These are phyloP conservation scores for Zoysia pacifica DNA, from an alignment of 176 grass and related monocot genomes.

Conservation along the genomic window DNA sequence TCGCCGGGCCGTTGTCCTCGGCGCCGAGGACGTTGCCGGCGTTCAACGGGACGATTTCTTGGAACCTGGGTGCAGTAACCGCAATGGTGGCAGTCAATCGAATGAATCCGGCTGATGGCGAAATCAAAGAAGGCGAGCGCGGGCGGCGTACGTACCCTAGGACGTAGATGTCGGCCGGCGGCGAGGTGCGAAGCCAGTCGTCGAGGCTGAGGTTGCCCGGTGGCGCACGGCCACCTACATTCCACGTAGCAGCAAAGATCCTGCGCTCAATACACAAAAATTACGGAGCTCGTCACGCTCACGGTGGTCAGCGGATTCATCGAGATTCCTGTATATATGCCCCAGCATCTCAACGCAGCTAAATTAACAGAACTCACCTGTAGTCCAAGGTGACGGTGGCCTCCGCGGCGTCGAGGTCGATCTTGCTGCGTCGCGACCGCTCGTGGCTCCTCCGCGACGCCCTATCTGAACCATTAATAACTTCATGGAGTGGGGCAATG, in stretches of 20 bases:
- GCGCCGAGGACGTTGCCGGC: constrained; percentile 87
- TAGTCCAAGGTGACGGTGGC: constrained; percentile 86
- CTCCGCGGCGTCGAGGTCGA: constrained; percentile 91
- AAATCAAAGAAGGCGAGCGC: background rate
- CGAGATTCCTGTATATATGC: background rate
- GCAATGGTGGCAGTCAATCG: background rate
- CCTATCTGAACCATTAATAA: constrained; percentile 47
- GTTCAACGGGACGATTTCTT: constrained; percentile 89
- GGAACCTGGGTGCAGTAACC: constrained; percentile 47
- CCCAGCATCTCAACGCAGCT: background rate
- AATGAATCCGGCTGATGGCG: background rate
- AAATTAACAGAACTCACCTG: constrained; percentile 34
- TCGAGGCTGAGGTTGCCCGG: constrained; percentile 71
- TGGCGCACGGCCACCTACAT: constrained; percentile 82
- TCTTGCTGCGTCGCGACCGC: constrained; percentile 75
- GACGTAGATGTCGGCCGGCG: constrained; percentile 91
- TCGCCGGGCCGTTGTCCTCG: constrained; percentile 86
- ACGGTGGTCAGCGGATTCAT: background rate
- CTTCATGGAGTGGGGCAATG: constrained; percentile 2
- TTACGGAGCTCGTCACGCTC: background rate
- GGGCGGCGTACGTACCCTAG: constrained; percentile 52
- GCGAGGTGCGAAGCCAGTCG: constrained; percentile 91
- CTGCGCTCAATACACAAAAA: constrained; percentile 47
- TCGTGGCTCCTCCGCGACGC: constrained; percentile 61
- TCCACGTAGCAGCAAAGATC: constrained; percentile 94